Base-by-base conservation (phyloP, 164 flowering plant species). In the Aristolochia contorta region DNA sequence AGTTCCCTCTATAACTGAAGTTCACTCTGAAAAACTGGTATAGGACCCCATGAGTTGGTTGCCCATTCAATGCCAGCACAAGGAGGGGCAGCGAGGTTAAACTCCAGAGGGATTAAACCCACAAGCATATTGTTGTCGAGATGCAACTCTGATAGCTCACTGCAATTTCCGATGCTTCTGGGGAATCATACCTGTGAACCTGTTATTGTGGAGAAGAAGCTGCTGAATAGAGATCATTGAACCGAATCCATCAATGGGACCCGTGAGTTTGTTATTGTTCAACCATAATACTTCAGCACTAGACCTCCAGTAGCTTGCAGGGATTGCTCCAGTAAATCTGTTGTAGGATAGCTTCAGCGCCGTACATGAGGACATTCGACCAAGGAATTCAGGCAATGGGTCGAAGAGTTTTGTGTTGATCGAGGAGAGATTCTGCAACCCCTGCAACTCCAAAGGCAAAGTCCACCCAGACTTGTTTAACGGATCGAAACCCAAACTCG, bases 131-230 rank as follows among this genome's bases (percentile, higher is more conserved):
- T 89, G 0, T 73, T 20, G 53, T 86, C 80, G 64, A 87, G 81
- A 46, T 77, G 71, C 50, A 90, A 81, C 14, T 85, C 87, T 18
- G 59, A 66, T 70, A 90, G 70, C 43, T 79, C 69, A 41, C 78
- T 43, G 64, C 83, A 58, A 33, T 64, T 64, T 20, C 79, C 84
- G 58, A 90, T 78, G 52, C 51, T 67, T 0, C 71, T 77, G 0
- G 97, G 97, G 59, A n/a, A 90, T 87, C 20, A 74, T 73, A 32
- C 97, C 97, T 0, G 80, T 67, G 67, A 89, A 87, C n/a, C 33
- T 16, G 47, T 61, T 61, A 19, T 45, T 48, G 20, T 52, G 30
- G 30, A 61, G 48, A 45, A 32, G 46, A n/a, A 61, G 22, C 32
- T 61, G 30, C 21, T 23, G 63, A 46, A 51, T 19, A 0, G 56